Evolutionary conservation across 2,329 filamentous ascomycete genomes (phyloP).

Genomic region (Penicillium sp.): DNA sequence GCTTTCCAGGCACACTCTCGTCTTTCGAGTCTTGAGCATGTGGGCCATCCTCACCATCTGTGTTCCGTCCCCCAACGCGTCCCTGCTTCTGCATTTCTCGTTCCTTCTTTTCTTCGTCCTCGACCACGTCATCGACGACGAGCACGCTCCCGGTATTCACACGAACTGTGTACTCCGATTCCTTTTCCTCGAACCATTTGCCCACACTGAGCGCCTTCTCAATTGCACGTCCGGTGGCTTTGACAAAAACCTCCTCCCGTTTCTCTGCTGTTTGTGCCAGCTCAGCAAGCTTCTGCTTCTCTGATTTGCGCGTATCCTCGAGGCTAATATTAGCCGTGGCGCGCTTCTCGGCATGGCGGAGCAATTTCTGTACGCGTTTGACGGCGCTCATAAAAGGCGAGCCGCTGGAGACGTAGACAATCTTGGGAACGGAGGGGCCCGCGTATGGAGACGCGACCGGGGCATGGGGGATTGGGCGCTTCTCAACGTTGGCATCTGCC

Average conservation of each 20-base stretch:
- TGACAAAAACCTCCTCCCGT: constrained; percentile 55
- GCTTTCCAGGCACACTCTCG: constrained; percentile 8
- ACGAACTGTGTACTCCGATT: constrained; percentile 49
- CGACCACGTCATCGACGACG: constrained; percentile 60
- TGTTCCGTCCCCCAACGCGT: constrained; percentile 15
- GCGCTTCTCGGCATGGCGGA: constrained; percentile 53
- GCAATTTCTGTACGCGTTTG: constrained; percentile 59
- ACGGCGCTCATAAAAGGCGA: constrained; percentile 58
- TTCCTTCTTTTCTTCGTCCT: constrained; percentile 34
- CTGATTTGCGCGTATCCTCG: constrained; percentile 30
- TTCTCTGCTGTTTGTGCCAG: constrained; percentile 35
- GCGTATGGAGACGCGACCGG: constrained; percentile 55
- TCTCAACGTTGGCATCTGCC: constrained; percentile 50
- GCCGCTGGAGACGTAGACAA: constrained; percentile 55
- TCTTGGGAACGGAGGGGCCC: constrained; percentile 49
- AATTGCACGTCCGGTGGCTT: constrained; percentile 60
- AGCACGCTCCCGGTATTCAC: constrained; percentile 56
- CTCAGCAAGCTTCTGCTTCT: constrained; percentile 33
- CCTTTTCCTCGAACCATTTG: constrained; percentile 55
- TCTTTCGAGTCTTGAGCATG: constrained; percentile 8
- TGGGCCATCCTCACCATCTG: constrained; percentile 14
- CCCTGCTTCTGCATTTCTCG: constrained; percentile 25
- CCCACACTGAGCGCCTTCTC: constrained; percentile 55
- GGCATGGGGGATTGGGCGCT: constrained; percentile 59
- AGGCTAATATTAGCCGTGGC: constrained; percentile 44